phyloP scores from a whole-genome alignment of 1,284 basidiomycete genomes.

The Ustilago esculenta region DNA sequence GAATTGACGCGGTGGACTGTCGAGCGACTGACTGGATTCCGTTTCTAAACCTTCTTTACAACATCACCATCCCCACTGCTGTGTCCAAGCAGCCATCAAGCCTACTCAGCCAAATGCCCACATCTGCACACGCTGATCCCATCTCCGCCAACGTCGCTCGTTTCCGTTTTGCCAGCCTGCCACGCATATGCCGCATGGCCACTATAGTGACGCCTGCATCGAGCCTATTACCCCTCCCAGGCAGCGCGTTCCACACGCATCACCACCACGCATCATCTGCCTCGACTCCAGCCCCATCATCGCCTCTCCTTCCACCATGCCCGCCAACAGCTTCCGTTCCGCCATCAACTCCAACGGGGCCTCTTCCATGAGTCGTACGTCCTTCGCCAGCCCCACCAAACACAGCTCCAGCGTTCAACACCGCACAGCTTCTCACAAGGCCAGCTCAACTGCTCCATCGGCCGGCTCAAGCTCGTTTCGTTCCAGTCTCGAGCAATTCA shows the following conservation, averaged over 20 bases:
- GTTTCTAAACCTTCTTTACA: no score
- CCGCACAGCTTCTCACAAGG: conserved; percentile 5
- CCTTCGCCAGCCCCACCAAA: conserved; percentile 11
- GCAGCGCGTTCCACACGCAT: conserved; percentile 6
- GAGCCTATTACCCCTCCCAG: conserved; percentile 36
- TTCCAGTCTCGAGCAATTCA: conserved; percentile 40
- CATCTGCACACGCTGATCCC: no score
- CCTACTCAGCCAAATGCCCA: no score
- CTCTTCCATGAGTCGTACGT: conserved; percentile 31
- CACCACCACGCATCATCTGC: conserved; percentile 29
- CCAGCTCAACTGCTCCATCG: not conserved
- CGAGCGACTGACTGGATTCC: no score
- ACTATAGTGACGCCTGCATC: conserved; percentile 40
- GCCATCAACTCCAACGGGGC: conserved; percentile 28
- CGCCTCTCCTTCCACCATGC: conserved; percentile 6
- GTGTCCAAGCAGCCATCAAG: no score
- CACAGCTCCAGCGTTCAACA: conserved; percentile 6
- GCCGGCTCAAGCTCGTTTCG: conserved; percentile 9
- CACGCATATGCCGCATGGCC: conserved; percentile 26
- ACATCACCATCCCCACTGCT: no score
- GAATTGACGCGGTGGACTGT: no score
- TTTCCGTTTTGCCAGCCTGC: no score
- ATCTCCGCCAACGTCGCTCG: no score
- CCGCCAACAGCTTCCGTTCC: conserved; percentile 29
- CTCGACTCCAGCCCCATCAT: conserved; percentile 37